Evolutionary conservation across 106 monocot species (phyloP).

Genomic region (Acorus gramineus): DNA sequence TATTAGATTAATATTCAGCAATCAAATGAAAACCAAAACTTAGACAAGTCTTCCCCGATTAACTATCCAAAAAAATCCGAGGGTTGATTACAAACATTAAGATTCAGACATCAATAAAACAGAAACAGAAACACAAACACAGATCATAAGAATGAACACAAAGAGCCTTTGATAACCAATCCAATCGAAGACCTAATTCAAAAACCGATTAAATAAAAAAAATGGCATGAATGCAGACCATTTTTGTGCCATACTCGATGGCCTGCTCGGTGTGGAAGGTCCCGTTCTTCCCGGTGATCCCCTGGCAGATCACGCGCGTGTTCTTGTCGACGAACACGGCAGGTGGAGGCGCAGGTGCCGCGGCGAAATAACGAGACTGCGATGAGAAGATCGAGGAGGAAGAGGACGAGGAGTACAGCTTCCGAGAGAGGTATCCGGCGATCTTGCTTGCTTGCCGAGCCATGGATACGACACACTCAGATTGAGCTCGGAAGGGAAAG

Average conservation of each 20-base stretch:
- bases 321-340: conserved; percentile 94
- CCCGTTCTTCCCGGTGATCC: conserved; percentile 98
- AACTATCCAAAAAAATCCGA: no score
- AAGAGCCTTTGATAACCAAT: no score
- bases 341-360: conserved; percentile 52
- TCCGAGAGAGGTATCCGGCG: conserved; percentile 26
- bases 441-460: conserved; percentile 44
- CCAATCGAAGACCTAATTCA: no score
- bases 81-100: no score
- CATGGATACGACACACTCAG: background rate
- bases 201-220: conserved; percentile 1
- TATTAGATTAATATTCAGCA: no score
- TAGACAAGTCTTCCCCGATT: no score
- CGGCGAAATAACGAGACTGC: conserved; percentile 50
- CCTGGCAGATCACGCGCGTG: conserved; percentile 95
- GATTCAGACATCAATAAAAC: no score
- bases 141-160: no score
- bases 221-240: conserved; percentile 27
- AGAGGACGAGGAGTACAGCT: conserved; percentile 4
- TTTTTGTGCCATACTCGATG: conserved; percentile 97
- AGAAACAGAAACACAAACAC: no score
- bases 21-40: no score
- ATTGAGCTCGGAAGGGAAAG: background rate
- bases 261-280: conserved; percentile 99
- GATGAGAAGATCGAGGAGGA: background rate